Evolutionary conservation across 805 yeast genomes (phyloP).

Genomic region (Yamadazyma sp.): DNA sequence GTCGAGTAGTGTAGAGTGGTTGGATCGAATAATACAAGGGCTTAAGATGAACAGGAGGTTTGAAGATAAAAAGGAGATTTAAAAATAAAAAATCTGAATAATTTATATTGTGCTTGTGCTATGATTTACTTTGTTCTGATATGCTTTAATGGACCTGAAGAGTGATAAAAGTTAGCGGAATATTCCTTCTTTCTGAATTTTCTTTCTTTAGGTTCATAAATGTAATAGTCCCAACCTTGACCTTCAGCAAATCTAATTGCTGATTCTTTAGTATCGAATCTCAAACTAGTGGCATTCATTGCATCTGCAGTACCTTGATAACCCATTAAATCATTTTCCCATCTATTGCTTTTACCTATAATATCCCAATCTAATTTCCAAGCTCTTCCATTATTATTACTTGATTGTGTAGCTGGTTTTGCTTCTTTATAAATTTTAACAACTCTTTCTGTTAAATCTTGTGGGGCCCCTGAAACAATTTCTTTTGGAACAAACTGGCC

Average conservation of each 20-base stretch:
- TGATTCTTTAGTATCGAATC: constrained; percentile 70
- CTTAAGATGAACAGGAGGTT: no score
- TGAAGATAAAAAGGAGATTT: no score
- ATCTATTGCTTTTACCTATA: constrained; percentile 69
- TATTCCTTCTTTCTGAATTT: constrained; percentile 74
- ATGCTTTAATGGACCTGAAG: constrained; percentile 68
- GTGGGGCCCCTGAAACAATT: constrained; percentile 78
- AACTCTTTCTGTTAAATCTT: constrained; percentile 55
- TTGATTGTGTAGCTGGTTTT: constrained; percentile 80
- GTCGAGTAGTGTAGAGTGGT: no score
- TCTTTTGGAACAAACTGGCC: constrained; percentile 40
- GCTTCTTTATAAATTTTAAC: constrained; percentile 77
- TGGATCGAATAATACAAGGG: no score
- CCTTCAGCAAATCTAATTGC: constrained; percentile 78
- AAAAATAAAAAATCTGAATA: no score
- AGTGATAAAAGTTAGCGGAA: constrained; percentile 67
- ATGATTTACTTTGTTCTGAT: constrained; percentile 66
- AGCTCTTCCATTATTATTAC: constrained; percentile 46
- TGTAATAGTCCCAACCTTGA: constrained; percentile 82
- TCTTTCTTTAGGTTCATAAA: constrained; percentile 77
- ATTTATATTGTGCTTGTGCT: no score
- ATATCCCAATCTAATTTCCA: constrained; percentile 90
- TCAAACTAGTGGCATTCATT: constrained; percentile 76
- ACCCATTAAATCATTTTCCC: constrained; percentile 90
- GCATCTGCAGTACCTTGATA: constrained; percentile 77